Conservation (phyloP, 108 stramenopile species). For the Skeletonema grethae region DNA sequence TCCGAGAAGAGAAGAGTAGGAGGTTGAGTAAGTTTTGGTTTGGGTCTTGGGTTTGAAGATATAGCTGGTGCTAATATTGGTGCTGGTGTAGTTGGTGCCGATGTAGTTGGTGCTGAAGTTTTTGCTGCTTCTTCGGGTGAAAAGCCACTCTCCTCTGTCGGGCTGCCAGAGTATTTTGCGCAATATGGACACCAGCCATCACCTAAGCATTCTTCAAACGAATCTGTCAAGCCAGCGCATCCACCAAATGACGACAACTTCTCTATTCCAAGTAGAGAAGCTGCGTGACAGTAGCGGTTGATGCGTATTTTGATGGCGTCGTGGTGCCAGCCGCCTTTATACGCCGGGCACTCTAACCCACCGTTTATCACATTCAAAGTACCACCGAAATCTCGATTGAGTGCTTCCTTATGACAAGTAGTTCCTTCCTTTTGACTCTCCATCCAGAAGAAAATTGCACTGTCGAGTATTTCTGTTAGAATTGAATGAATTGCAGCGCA, state of each 20-base stretch:
- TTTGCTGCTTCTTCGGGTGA: not conserved
- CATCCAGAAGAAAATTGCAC: conserved; percentile 45
- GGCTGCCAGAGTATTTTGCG: conserved; percentile 11
- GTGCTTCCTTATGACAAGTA: conserved; percentile 48
- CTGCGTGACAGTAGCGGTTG: conserved; percentile 48
- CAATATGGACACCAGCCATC: conserved; percentile 44
- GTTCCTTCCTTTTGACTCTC: conserved; percentile 44
- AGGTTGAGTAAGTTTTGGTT: conserved; percentile 2
- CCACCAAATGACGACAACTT: conserved; percentile 37
- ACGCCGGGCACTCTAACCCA: conserved; percentile 48
- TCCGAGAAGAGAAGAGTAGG: not conserved
- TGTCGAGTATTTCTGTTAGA: not conserved
- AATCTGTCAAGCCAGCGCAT: conserved; percentile 39
- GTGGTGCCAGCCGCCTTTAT: conserved; percentile 41
- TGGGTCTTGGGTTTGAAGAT: not conserved
- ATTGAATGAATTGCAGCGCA: not conserved
- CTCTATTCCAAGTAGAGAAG: conserved; percentile 22
- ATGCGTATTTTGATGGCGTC: conserved; percentile 46
- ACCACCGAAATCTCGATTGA: conserved; percentile 45
- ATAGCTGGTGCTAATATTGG: conserved; percentile 3
- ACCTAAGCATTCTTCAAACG: conserved; percentile 35
- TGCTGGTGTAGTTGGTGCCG: not conserved
- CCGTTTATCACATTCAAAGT: conserved; percentile 46
- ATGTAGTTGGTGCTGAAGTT: too few species aligned
- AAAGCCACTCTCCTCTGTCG: not conserved